phyloP scores from a whole-genome alignment of 805 yeast genomes.

The Spencermartinsiella europaea region DNA sequence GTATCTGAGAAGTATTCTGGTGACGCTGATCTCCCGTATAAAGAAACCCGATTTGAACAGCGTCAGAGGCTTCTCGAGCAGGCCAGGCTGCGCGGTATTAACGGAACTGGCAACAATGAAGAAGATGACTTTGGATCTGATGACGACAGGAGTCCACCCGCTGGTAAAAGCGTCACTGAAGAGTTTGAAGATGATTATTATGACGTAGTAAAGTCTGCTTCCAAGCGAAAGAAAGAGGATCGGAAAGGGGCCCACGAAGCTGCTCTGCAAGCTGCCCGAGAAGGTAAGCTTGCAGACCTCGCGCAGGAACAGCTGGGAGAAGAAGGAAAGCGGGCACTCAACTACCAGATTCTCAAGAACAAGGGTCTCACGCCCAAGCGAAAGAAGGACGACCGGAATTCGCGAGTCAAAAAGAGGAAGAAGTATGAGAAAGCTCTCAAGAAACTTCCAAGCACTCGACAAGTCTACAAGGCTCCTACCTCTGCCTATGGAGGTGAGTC shows the following conservation, averaged over 20 bases:
- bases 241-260: conserved; percentile 60
- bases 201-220: conserved; percentile 45
- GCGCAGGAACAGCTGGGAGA: conserved; percentile 45
- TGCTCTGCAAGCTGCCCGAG: conserved; percentile 76
- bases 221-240: conserved; percentile 44
- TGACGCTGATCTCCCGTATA: conserved; percentile 87
- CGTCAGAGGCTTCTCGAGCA: conserved; percentile 82
- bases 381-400: conserved; percentile 88
- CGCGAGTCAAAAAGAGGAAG: conserved; percentile 98
- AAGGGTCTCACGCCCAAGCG: conserved; percentile 92
- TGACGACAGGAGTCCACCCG: conserved; percentile 28
- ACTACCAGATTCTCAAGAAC: conserved; percentile 91
- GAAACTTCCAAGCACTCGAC: conserved; percentile 85
- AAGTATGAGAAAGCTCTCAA: conserved; percentile 92
- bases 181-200: conserved; percentile 57
- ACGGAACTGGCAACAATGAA: conserved; percentile 51
- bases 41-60: conserved; percentile 84
- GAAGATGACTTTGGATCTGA: conserved; percentile 27
- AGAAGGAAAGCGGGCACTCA: conserved; percentile 90
- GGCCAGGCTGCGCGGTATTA: conserved; percentile 78
- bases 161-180: conserved; percentile 7
- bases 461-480: conserved; percentile 70
- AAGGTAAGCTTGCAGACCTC: conserved; percentile 74
- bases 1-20: conserved; percentile 54
- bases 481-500: conserved; percentile 89